A percentile compares a stretch with the other conserved stretches of the same genome.
Conservation (phyloP, 2,329 filamentous ascomycete genomes). For the Alternaria sp. region DNA sequence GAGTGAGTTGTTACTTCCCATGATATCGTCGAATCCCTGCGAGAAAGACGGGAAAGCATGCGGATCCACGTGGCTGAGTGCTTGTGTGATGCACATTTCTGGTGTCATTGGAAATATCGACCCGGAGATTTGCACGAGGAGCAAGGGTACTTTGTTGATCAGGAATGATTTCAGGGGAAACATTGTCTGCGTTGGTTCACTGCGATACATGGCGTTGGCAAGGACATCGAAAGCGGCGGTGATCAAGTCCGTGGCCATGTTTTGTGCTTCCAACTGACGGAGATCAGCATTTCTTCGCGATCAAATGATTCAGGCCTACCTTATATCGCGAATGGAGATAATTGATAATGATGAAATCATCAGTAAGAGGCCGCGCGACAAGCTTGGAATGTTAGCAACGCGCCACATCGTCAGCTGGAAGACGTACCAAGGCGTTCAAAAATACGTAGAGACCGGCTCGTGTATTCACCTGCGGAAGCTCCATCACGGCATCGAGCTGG, state of each 20-base stretch:
- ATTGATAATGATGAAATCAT: slow-evolving; percentile 78
- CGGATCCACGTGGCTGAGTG: slow-evolving; percentile 67
- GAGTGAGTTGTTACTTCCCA: slow-evolving; percentile 62
- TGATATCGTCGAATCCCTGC: slow-evolving; percentile 65
- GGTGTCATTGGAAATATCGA: slow-evolving; percentile 66
- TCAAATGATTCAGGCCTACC: slow-evolving; percentile 51
- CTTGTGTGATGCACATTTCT: slow-evolving; percentile 70
- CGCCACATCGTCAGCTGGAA: neutral
- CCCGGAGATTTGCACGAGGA: slow-evolving; percentile 64
- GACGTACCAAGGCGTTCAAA: slow-evolving; percentile 75
- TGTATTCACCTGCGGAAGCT: slow-evolving; percentile 75
- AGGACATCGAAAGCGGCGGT: slow-evolving; percentile 88
- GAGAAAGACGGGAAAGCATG: slow-evolving; percentile 69
- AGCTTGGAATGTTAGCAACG: slow-evolving; percentile 63
- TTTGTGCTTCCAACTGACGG: slow-evolving; percentile 73
- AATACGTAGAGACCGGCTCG: slow-evolving; percentile 85
- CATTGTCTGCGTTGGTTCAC: slow-evolving; percentile 64
- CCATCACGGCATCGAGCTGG: slow-evolving; percentile 64
- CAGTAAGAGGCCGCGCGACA: slow-evolving; percentile 79
- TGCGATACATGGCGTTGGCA: slow-evolving; percentile 81
- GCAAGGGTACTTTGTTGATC: slow-evolving; percentile 71
- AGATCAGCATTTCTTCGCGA: slow-evolving; percentile 35
- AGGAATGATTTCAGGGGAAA: slow-evolving; percentile 85
- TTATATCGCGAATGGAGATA: slow-evolving; percentile 87
- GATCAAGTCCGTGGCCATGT: slow-evolving; percentile 80